Base-by-base conservation (phyloP, 352 stramenopile genomes). In the Phytophthora macrochlamydospora region DNA sequence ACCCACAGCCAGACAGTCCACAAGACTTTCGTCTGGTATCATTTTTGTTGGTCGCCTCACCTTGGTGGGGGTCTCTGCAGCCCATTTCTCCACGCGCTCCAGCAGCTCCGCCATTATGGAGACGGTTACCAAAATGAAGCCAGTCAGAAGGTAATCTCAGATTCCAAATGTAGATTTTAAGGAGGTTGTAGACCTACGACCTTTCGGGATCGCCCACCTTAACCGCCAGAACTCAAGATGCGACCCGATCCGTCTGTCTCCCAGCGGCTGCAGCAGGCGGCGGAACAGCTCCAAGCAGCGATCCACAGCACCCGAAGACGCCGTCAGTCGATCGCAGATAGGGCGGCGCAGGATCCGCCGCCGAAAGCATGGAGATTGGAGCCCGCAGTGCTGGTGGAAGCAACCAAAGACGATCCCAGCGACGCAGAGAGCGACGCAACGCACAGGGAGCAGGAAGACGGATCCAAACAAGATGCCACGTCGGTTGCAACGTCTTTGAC, bases 81-180 rank as follows among this genome's bases (percentile, higher is more conserved):
- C 79, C 85, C 85, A 93, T 81, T 82, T 83, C 73, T 88, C 82
- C 28, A 93, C 56, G 51, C 83, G 82, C 67, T 89, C 75, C 0
- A 93, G 79, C 58, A 93, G 79, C 60, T 90, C 81, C 7, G 81
- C 78, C 84, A 92, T 92, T 11, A 30, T 33, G 14, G 45, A 11
- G 56, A 12, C 30, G 31, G 14, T 33, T 9, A 13, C 18, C 12
- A 12, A 51, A n/a, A 50, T 56, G 43, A 45, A 71, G 67, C 37
- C 62, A 75, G 62, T 18, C 4, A 12, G 24, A 6, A 40, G 0
- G 0, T 9, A 40, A 11, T 40, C 35, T 40, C 9, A 11, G 9
- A 40, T 11, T 24, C 18, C 18, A 24, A 24, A 24, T 24, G 18
- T 24, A 24, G 18, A 24, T 24, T 24, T 24, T 24, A 24, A 24